Evolutionary conservation across 768 basidiomycete species (phyloP), one percentile per base, ranked within the genome.

Genomic region (Podaxis sp.): DNA sequence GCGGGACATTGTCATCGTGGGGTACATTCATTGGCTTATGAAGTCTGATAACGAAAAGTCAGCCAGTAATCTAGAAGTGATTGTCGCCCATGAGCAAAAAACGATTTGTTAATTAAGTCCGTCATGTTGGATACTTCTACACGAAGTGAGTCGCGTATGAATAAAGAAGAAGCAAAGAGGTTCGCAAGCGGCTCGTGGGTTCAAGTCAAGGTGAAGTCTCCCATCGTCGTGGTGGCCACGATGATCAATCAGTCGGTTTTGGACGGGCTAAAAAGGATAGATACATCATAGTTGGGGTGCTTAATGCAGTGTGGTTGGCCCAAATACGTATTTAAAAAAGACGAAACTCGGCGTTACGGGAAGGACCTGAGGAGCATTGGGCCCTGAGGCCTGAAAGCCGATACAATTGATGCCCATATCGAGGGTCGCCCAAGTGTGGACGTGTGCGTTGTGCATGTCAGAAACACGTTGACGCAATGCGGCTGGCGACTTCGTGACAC

Each of bases 381-480:
- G 29, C 36, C 54, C 54, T 55, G 36, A 22, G 47, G 40, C 13
- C 41, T 19, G 22, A 25, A 19, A 19, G 50, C 5, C 43, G 17
- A 19, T 15, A 29, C 36, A 15, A 24, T 33, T 38, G 49, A 43
- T 57, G 50, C 15, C 50, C 50, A 59, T 38, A 37, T n/a, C 38
- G 59, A 55, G 56, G 64, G 41, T 58, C 57, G 55, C 49, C 29
- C 55, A 19, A 63, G 54, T 37, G 27, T 56, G 33, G 33, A 33
- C 33, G 57, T 51, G 51, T 38, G 36, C 59, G 57, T 4, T 69
- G 66, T 65, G 69, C 64, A 72, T 75, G 66, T 75, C 77, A 63
- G 61, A 66, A 74, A 74, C 77, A 74, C 72, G 76, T 73, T 68
- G 67, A 66, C 66, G 63, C 74, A 74, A 70, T 66, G 73, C 64